Conservation (phyloP, 2,329 filamentous ascomycete species). For the Fusarium foetens region DNA sequence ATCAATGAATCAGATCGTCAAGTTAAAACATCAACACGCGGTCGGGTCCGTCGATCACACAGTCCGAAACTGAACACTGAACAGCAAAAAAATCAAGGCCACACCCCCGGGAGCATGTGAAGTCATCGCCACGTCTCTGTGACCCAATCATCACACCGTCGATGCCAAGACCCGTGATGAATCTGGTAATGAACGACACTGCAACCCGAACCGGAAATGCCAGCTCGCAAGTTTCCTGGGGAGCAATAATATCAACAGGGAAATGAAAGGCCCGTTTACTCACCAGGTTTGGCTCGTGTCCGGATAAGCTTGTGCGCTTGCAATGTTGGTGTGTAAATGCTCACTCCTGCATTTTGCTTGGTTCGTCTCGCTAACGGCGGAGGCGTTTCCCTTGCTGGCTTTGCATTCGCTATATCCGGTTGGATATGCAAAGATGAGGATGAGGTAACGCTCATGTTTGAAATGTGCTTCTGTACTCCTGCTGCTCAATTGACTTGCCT, state of each 20-base stretch:
- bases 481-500: not conserved
- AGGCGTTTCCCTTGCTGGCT: conserved; percentile 10
- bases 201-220: conserved; percentile 18
- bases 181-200: conserved; percentile 38
- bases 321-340: conserved; percentile 20
- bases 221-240: conserved; percentile 6
- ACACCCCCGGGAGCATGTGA: conserved; percentile 32
- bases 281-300: conserved; percentile 2
- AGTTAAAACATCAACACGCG: conserved; percentile 10
- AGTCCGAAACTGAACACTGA: conserved; percentile 14
- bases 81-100: conserved; percentile 14
- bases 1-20: conserved; percentile 7
- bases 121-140: conserved; percentile 42
- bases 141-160: conserved; percentile 36
- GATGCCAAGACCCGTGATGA: conserved; percentile 28
- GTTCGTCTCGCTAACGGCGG: conserved; percentile 15
- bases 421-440: conserved; percentile 4
- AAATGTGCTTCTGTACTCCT: not conserved
- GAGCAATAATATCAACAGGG: not conserved
- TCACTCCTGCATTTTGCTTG: conserved; percentile 17
- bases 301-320: conserved; percentile 2
- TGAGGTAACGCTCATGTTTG: conserved; percentile 15
- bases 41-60: conserved; percentile 22
- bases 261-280: conserved; percentile 2
- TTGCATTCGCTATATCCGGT: conserved; percentile 11